Evolutionary conservation across 805 yeast species (phyloP), one percentile per base, ranked within the genome.

Genomic region (Wickerhamiella domercqiae): DNA sequence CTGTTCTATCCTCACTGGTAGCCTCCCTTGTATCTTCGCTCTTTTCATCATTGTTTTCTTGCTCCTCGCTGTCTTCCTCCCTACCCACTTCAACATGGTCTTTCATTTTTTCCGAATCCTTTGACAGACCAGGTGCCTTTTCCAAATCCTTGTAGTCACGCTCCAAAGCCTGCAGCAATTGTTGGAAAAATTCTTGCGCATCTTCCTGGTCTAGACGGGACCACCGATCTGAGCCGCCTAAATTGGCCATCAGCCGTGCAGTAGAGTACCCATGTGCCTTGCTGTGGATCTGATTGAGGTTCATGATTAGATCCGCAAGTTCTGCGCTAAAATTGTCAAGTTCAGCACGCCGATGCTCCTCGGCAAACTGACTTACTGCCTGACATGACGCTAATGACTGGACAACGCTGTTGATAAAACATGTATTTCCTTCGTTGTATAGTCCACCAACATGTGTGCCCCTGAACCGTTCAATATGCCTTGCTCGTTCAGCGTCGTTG

Each of bases 101-200:
- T 9, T 9, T 9, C 26, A 9, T 13, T 24, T 13, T 9, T 9
- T 9, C 13, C 26, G 26, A 13, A 24, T 24, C 26, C 26, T 24
- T 24, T 9, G 26, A 24, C 26, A 9, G 26, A 9, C 13, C 13
- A 9, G 9, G 11, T 9, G 26, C 26, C 26, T 24, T 9, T 24
- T 24, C 26, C 33, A 24, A 34, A 31, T 30, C 22, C 36, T 53
- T 49, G 29, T 42, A 40, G 15, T 56, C 61, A 21, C 46, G 50
- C 36, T 58, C 63, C 18, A 58, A 39, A 6, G 53, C 50, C 14
- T 42, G 40, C 33, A 58, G 42, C 13, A 58, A 40, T 44, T 55
- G 72, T 34, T 86, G 96, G 61, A 86, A 86, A 51, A 86, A 86
- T 55, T 86, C 97, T 57, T 86, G 95, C 0, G 96, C 96, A 60